Evolutionary conservation across 2,329 filamentous ascomycete species (phyloP).

Genomic region (Botrytis tulipae): DNA sequence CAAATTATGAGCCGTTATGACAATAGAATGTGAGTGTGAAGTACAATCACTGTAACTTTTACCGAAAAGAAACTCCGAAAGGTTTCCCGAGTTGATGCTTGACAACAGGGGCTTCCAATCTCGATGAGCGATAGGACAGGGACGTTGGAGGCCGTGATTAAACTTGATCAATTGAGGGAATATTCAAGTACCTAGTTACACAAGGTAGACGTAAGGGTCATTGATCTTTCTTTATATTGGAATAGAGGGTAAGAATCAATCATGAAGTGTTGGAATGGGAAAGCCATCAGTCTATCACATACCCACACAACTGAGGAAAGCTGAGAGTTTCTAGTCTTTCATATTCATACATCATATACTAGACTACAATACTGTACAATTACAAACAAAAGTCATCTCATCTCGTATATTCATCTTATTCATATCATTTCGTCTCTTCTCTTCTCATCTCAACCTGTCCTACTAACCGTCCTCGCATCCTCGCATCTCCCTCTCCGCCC

Average conservation of each 20-base stretch:
- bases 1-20: too few relatives aligned
- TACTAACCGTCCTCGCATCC: not conserved
- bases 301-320: not conserved
- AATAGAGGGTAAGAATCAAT: not conserved
- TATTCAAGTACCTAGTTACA: not conserved
- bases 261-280: not conserved
- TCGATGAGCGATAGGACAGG: too few relatives aligned
- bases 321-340: not conserved
- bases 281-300: not conserved
- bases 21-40: too few relatives aligned
- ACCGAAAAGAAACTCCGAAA: too few relatives aligned
- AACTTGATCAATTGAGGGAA: not conserved
- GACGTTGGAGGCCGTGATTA: too few relatives aligned
- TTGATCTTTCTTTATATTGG: not conserved
- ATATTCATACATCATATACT: not conserved
- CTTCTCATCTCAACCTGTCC: not conserved
- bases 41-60: too few relatives aligned
- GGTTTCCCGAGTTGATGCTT: too few relatives aligned
- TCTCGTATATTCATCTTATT: constrained; percentile 19
- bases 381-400: constrained; percentile 4
- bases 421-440: constrained; percentile 17
- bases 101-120: too few relatives aligned
- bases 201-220: not conserved
- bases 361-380: constrained; percentile 10
- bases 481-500: not conserved